Percentiles rank a stretch among this genome's conserved stretches.
phyloP scores from a whole-genome alignment of 805 yeast species.

The Metschnikowia arizonensis region DNA sequence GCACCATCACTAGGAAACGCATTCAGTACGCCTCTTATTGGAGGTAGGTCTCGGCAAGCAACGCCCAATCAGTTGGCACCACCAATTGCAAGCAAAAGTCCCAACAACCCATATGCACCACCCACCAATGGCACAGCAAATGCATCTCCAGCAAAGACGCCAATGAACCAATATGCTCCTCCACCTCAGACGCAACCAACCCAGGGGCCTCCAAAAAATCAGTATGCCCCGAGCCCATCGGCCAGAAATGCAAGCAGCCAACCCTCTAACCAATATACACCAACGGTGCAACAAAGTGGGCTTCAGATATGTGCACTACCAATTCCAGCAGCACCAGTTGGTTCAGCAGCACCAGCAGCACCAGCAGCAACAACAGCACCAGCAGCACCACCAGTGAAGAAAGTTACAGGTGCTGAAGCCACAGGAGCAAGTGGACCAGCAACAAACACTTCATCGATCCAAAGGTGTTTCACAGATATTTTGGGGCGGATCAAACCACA shows the following conservation, averaged over 20 bases:
- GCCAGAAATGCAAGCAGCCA: background rate
- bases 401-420: background rate
- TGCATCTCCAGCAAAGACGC: slow-evolving; percentile 19
- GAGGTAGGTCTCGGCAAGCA: slow-evolving; percentile 2
- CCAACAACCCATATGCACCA: slow-evolving; percentile 2
- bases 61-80: slow-evolving; percentile 6
- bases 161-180: slow-evolving; percentile 37
- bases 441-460: slow-evolving; percentile 37
- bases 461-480: slow-evolving; percentile 49
- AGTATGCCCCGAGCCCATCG: slow-evolving; percentile 32
- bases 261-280: background rate
- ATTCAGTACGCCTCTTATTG: background rate
- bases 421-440: background rate
- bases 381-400: slow-evolving; percentile 16
- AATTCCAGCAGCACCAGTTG: slow-evolving; percentile 5
- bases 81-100: background rate
- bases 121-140: slow-evolving; percentile 1
- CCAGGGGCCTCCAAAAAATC: slow-evolving; percentile 10
- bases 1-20: background rate
- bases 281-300: background rate
- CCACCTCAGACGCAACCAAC: background rate
- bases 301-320: background rate
- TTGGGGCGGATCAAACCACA: slow-evolving; percentile 62
- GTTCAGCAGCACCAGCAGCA: slow-evolving; percentile 6
- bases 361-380: slow-evolving; percentile 5